Base-by-base conservation (phyloP, 768 basidiomycete genomes). In the Calvatia gigantea region DNA sequence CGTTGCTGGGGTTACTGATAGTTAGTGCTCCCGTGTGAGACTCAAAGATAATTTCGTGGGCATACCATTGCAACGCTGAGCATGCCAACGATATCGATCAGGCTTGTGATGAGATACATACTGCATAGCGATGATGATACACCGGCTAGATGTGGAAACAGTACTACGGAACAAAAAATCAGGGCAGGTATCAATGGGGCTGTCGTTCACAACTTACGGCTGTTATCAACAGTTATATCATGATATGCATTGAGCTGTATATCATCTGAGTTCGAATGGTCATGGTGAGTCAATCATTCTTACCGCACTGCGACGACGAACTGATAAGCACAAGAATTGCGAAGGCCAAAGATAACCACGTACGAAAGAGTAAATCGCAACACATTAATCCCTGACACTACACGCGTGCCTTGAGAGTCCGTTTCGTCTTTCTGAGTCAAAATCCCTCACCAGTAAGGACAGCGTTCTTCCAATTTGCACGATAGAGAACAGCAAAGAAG, bases 301-400 rank as follows among this genome's bases (percentile, higher is more conserved):
- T 56, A 66, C 73, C 59, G 69, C 67, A 55, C 69, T 68, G 56
- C 21, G 21, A 46, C 28, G 17, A 21, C 43, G 21, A 48, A 7
- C 46, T n/a, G 51, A 44, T 9, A 49, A 25, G 42, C 4, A 39
- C 31, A 11, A 32, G 17, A 14, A 12, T 1, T 54, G 25, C 4
- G 37, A 17, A 38, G 14, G 31, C 15, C 25, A 38, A 50, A 25
- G 32, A 19, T 58, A 29, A 21, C 15, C 8, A 72, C 73, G 32
- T 63, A 76, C 73, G 68, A 67, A 51, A 68, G 64, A 49, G 70
- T 66, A 56, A 69, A 75, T 61, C 74, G 66, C 39, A 76, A 62
- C 31, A 65, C 69, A 61, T 76, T 75, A 61, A 76, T 65, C 47
- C 64, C 69, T 58, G 73, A 70, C 62, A 76, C 75, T 73, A 56